Percentiles rank a stretch among this genome's conserved stretches.
Conservation (phyloP, 2,329 filamentous ascomycete genomes). For the Phialophora expanda region DNA sequence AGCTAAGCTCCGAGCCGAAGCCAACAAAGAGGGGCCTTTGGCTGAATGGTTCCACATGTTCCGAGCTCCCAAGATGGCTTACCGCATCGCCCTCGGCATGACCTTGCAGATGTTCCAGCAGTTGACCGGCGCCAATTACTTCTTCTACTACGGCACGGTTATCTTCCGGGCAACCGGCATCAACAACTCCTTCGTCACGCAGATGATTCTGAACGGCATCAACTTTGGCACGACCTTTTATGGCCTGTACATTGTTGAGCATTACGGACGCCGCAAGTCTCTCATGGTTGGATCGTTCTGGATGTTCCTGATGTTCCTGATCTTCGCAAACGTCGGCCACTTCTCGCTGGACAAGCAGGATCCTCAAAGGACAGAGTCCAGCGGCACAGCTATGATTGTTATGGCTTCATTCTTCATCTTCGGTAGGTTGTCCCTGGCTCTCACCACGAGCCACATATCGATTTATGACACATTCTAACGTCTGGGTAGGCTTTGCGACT, state of each 20-base stretch:
- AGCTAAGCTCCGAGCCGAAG: slow-evolving; percentile 58
- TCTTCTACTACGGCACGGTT: slow-evolving; percentile 60
- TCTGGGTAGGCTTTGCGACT: slow-evolving; percentile 69
- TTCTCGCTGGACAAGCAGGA: slow-evolving; percentile 48
- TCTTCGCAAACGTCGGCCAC: slow-evolving; percentile 64
- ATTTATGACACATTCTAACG: not conserved
- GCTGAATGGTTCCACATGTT: slow-evolving; percentile 53
- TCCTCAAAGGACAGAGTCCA: slow-evolving; percentile 52
- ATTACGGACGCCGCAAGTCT: slow-evolving; percentile 77
- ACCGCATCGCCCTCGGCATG: slow-evolving; percentile 54
- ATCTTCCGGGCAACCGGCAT: slow-evolving; percentile 71
- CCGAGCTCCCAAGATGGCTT: slow-evolving; percentile 55
- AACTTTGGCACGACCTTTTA: slow-evolving; percentile 84
- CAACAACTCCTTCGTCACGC: slow-evolving; percentile 77
- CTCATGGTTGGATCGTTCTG: slow-evolving; percentile 78
- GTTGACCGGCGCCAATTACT: slow-evolving; percentile 56
- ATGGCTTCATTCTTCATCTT: slow-evolving; percentile 76
- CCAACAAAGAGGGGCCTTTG: slow-evolving; percentile 54
- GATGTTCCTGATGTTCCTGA: slow-evolving; percentile 77
- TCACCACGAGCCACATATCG: not conserved
- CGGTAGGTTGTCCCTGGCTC: slow-evolving; percentile 43
- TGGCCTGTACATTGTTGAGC: slow-evolving; percentile 86
- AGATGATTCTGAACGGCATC: slow-evolving; percentile 83
- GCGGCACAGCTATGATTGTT: slow-evolving; percentile 72
- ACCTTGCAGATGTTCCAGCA: slow-evolving; percentile 55